Percentiles rank a stretch among this genome's conserved stretches.
phyloP scores from a whole-genome alignment of 805 yeast genomes.

The Candida ovalis region DNA sequence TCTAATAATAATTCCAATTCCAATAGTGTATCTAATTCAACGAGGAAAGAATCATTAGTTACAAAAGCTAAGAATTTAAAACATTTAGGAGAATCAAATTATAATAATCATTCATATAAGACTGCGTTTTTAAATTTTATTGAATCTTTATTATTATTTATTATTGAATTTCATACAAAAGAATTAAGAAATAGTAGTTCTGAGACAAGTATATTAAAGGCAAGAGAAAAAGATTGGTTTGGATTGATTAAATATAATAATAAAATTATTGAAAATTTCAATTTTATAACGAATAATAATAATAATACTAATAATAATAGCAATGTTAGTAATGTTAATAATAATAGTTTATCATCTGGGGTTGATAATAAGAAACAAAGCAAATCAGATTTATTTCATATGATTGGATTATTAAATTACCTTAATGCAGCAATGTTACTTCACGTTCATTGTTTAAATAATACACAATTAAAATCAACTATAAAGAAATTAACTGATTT shows the following conservation, averaged over 20 bases:
- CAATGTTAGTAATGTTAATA: not conserved
- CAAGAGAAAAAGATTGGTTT: slow-evolving; percentile 19
- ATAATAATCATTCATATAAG: slow-evolving; percentile 11
- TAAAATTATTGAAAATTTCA: slow-evolving; percentile 23
- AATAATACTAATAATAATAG: not conserved
- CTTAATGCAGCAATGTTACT: not conserved
- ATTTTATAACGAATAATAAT: not conserved
- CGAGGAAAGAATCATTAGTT: slow-evolving; percentile 2
- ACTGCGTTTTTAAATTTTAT: slow-evolving; percentile 19
- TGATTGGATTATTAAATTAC: not conserved
- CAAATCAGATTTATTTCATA: not conserved
- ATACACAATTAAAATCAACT: not conserved
- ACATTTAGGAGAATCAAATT: slow-evolving; percentile 17
- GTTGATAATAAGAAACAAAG: not conserved
- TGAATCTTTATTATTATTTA: slow-evolving; percentile 25
- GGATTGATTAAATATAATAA: slow-evolving; percentile 13
- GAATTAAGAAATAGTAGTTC: slow-evolving; percentile 7
- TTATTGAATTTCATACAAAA: slow-evolving; percentile 21
- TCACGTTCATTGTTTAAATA: not conserved
- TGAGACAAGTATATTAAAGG: not conserved
- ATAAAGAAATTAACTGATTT: not conserved
- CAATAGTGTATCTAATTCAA: too few relatives aligned
- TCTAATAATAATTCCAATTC: not conserved
- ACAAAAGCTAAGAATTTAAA: slow-evolving; percentile 11
- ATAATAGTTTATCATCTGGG: not conserved